Evolutionary conservation across 176 grass and related monocot genomes (phyloP).

Genomic region (Canna indica): DNA sequence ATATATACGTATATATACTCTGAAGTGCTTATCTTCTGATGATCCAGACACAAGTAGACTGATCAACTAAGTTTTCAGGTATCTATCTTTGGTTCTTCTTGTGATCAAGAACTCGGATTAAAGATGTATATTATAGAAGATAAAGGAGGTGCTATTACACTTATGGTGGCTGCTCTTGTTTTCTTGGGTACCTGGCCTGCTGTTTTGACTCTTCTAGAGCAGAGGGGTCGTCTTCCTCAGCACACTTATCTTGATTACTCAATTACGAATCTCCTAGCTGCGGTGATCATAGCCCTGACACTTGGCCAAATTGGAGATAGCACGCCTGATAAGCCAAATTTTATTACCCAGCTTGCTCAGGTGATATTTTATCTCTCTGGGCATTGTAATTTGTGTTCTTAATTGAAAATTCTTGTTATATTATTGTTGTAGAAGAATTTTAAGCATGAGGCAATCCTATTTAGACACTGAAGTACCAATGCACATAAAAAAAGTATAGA

Average conservation of each 20-base stretch:
- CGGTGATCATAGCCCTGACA: constrained; percentile 59
- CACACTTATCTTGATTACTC: constrained; percentile 91
- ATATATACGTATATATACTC: no score
- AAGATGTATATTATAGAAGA: constrained; percentile 77
- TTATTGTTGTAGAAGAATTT: no score
- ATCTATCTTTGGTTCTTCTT: no score
- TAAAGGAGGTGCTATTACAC: constrained; percentile 52
- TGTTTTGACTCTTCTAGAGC: constrained; percentile 83
- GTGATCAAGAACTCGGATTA: no score
- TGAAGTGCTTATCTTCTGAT: no score
- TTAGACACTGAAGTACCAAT: not conserved
- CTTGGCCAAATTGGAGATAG: constrained; percentile 60
- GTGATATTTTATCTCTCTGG: not conserved
- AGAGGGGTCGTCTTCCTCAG: constrained; percentile 72
- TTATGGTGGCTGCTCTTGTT: constrained; percentile 58
- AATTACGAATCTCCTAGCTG: constrained; percentile 71
- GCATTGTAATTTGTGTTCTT: no score
- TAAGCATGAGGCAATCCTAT: not conserved
- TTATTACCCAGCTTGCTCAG: constrained; percentile 74
- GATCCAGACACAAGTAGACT: no score
- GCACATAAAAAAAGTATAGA: no score
- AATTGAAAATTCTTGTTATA: no score
- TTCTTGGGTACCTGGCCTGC: constrained; percentile 93
- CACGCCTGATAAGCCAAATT: constrained; percentile 58
- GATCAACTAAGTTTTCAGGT: no score